phyloP scores from a whole-genome alignment of 495 filamentous ascomycete genomes.

The Ascodesmis nigricans region DNA sequence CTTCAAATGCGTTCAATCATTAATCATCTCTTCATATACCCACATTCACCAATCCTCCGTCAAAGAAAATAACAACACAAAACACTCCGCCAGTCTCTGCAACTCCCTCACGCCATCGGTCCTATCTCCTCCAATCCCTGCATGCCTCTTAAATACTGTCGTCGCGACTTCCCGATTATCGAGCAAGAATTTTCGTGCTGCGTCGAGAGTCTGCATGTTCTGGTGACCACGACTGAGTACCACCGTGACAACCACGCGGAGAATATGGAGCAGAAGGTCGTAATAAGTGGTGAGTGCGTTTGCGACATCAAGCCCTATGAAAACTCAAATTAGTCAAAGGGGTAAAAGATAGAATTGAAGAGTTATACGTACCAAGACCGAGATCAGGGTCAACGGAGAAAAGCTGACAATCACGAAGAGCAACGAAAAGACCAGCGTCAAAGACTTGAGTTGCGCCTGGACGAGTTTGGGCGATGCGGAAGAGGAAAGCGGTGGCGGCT shows the following conservation, averaged over 20 bases:
- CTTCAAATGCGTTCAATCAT: too few species aligned
- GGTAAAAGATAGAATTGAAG: slow-evolving; percentile 10
- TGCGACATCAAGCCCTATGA: too few species aligned
- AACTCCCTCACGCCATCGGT: slow-evolving; percentile 27
- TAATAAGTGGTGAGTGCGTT: slow-evolving; percentile 38
- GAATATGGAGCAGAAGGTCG: slow-evolving; percentile 52
- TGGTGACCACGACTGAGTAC: slow-evolving; percentile 58
- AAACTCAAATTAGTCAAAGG: too few species aligned
- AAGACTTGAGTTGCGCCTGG: slow-evolving; percentile 58
- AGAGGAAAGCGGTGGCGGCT: slow-evolving; percentile 60
- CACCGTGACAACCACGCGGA: slow-evolving; percentile 58
- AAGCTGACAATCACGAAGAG: slow-evolving; percentile 51
- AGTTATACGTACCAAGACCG: slow-evolving; percentile 39
- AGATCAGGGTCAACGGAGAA: slow-evolving; percentile 89
- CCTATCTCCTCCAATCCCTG: slow-evolving; percentile 43
- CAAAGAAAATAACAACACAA: slow-evolving; percentile 33
- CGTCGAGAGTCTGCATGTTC: slow-evolving; percentile 52
- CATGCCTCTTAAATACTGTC: slow-evolving; percentile 76
- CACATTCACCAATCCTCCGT: too few species aligned
- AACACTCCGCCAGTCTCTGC: slow-evolving; percentile 32
- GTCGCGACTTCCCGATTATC: slow-evolving; percentile 63
- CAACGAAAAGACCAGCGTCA: slow-evolving; percentile 70
- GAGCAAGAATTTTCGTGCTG: slow-evolving; percentile 50
- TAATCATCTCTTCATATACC: too few species aligned
- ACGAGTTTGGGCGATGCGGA: slow-evolving; percentile 60